Evolutionary conservation across 2,329 filamentous ascomycete species (phyloP), one percentile per base, ranked within the genome.

Genomic region (Ascochyta viciae-villosae): DNA sequence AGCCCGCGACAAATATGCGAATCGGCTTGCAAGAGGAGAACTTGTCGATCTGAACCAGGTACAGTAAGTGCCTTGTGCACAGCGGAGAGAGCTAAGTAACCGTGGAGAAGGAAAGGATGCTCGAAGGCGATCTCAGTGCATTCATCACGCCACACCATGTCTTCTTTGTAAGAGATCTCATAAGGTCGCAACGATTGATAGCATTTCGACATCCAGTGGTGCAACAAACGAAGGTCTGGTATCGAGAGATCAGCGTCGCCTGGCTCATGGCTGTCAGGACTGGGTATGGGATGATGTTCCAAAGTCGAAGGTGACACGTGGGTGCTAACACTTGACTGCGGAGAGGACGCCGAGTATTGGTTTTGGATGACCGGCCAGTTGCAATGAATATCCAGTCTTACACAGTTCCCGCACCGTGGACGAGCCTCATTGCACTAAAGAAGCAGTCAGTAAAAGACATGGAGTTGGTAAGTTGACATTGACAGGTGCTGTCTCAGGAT

Each of bases 371-470:
- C 38, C 8, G 70, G 70, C 61, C 68, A 74, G 7, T 63, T 67
- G 48, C 71, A 74, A 19, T 60, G 55, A n/a, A 72, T 71, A 13
- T 71, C 65, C 9, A 73, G 41, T 31, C 71, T 66, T 8, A 67
- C 51, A 47, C 71, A 74, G 37, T 72, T 73, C 6, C 57, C 64
- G 43, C 71, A 74, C 37, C 66, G 62, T 33, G 71, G 71, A 23
- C 65, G 65, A 22, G 50, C 57, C 54, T 74, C 71, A 43, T 71
- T 71, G 47, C 71, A 74, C 71, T 74, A 26, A 26, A 31, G 6
- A 35, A n/a, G n/a, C 7, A 7, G 23, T 45, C 24, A 60, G 41
- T 22, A 29, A 33, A n/a, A 23, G 26, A 46, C 22, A 24, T 23
- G 12, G 4, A 31, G 29, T 1, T 31, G 4, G 23, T n/a, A 24